Base-by-base conservation (phyloP, 768 basidiomycete genomes). In the Stropharia rugosoannulata region DNA sequence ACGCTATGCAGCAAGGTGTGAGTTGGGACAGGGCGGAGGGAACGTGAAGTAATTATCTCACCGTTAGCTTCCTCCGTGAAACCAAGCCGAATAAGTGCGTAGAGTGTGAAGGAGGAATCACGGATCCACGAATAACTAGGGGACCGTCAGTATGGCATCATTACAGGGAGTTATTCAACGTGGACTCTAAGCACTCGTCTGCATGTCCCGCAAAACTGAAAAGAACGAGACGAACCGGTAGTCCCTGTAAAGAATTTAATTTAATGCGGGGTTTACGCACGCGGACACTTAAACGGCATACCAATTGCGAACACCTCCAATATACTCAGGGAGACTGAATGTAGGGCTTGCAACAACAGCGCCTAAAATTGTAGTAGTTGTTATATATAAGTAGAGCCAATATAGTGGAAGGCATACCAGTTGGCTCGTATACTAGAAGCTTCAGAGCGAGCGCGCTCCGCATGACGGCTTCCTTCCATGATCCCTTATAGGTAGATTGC, bases 321-420 rank as follows among this genome's bases (percentile, higher is more conserved):
- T 90, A 58, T 85, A 89, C 67, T 97, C 95, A 0, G 95, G 95
- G 10, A 98, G 74, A 59, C 91, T 93, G 72, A 98, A 98, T 0
- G 95, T 98, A 0, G 96, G 94, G 59, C 93, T 94, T 0, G 96
- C 96, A 7, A 98, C 89, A 46, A 97, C 89, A 1, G 95, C 95
- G 19, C 95, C 93, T 78, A 49, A 11, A 35, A 12, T 37, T 42
- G n/a, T 18, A 37, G 11, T 19, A 35, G 11, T 25, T 22, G 36
- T 54, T 25, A 59, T 5, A 35, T 22, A 19, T 15, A 39, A 11
- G 19, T 13, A 12, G 27, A 43, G 4, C 39, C n/a, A 4, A 43
- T 29, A 3, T 45, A 13, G 27, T 16, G n/a, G 15, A 37, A 58
- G 42, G 5, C 15, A 15, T 40, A 83, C 89, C 90, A 1, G 92